Base-by-base conservation (phyloP, 306 rosid genomes). In the Notholithocarpus densiflorus region DNA sequence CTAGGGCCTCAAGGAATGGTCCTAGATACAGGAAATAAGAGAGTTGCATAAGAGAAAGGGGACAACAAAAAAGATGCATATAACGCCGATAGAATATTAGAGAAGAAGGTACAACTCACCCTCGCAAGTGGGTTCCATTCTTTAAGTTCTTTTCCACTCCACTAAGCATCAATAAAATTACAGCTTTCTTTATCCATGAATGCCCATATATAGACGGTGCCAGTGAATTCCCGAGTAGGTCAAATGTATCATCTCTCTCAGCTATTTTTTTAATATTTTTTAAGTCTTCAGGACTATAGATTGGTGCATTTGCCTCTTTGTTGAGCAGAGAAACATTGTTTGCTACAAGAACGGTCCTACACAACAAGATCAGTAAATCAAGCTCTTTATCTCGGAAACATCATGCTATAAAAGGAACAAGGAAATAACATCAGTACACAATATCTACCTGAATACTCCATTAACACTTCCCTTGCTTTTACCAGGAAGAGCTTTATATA, bases 131-230 rank as follows among this genome's bases (percentile, higher is more conserved):
- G 72, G 99, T 95, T 37, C 99, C 99, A 79, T 95, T 95, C 87
- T 90, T 91, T 72, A 95, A 82, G 93, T 93, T 95, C 94, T 95
- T 95, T 86, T 95, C 99, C 10, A 95, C 95, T 68, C 99, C 99
- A 78, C 97, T 71, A 79, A 95, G 99, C 99, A 95, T 92, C 84
- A 95, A 76, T 45, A 95, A 86, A 78, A 95, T 68, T 79, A 95
- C 99, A 11, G 99, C 99, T 84, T 91, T 95, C 88, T 93, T 95
- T 84, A 95, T 93, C 99, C 99, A 95, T 17, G 92, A 85, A 88
- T 95, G 99, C 15, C 99, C 99, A 74, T 91, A 92, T 76, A 95
- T 95, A 65, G 99, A 95, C 68, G 99, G 99, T 68, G 99, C 99
- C 23, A 95, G 95, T 73, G 99, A 95, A 82, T 84, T 93, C 21